Conservation (phyloP, 2,329 filamentous ascomycete species). For the Ilyonectria destructans region DNA sequence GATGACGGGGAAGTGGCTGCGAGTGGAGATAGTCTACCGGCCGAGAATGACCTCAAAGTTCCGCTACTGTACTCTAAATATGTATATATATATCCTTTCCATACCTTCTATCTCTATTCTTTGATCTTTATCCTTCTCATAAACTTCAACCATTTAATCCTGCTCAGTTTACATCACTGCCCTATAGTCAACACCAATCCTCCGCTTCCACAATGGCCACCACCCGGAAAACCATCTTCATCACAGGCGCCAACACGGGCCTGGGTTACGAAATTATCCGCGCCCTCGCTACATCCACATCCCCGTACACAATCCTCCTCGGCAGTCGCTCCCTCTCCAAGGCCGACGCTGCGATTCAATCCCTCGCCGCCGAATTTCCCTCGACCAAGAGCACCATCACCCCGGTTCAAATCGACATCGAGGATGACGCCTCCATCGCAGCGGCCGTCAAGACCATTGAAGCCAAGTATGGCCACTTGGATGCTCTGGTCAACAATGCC, state of each 20-base stretch:
- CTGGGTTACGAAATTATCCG: slow-evolving; percentile 49
- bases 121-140: neutral
- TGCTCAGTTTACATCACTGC: neutral
- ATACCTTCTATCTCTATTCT: neutral
- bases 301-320: slow-evolving; percentile 47
- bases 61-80: neutral
- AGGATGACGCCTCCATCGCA: slow-evolving; percentile 37
- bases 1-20: too few relatives aligned
- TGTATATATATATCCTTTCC: neutral
- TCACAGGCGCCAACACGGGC: slow-evolving; percentile 48
- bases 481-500: slow-evolving; percentile 54
- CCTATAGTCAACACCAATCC: neutral
- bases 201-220: neutral
- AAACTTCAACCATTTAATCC: neutral
- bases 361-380: slow-evolving; percentile 1
- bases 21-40: slow-evolving; percentile 9
- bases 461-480: slow-evolving; percentile 35
- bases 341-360: slow-evolving; percentile 39
- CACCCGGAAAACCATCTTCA: slow-evolving; percentile 14
- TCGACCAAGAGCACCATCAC: slow-evolving; percentile 6
- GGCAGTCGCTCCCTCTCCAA: slow-evolving; percentile 46
- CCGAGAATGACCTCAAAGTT: slow-evolving; percentile 1
- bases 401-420: slow-evolving; percentile 41
- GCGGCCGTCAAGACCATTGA: slow-evolving; percentile 35
- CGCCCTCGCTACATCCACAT: slow-evolving; percentile 36